Evolutionary conservation across 2,329 filamentous ascomycete species (phyloP).

Genomic region (Pseudogymnoascus sp.): DNA sequence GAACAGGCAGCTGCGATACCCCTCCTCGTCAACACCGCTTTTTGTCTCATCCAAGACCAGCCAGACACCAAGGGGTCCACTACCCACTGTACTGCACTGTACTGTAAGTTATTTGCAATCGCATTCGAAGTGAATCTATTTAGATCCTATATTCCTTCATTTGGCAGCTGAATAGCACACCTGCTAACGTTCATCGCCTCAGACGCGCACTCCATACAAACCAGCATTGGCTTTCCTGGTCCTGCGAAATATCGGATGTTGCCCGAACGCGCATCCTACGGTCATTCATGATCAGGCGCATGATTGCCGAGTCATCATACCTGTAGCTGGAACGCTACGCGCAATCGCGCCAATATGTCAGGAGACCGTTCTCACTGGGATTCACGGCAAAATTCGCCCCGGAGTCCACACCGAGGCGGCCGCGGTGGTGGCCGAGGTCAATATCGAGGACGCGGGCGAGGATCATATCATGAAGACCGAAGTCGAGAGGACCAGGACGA

Average conservation of each 20-base stretch:
- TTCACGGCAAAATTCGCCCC: background rate
- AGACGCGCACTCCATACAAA: background rate
- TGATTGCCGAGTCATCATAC: background rate
- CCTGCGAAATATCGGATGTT: background rate
- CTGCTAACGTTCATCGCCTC: background rate
- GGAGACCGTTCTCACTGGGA: background rate
- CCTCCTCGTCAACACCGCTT: background rate
- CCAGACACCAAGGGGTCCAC: background rate
- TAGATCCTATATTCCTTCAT: background rate
- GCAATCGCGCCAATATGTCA: background rate
- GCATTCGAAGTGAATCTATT: background rate
- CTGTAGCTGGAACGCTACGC: background rate
- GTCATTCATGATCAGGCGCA: background rate
- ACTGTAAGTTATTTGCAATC: background rate
- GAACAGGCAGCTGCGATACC: background rate
- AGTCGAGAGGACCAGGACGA: background rate
- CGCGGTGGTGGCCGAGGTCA: background rate
- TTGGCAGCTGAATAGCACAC: background rate
- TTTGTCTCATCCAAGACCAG: background rate
- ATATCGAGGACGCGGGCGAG: background rate
- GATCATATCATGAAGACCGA: background rate
- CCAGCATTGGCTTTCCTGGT: background rate
- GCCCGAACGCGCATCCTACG: background rate
- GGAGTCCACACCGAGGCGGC: background rate
- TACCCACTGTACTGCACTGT: background rate